Evolutionary conservation across 176 grass and related monocot genomes (phyloP).

Genomic region (Pharus latifolius): DNA sequence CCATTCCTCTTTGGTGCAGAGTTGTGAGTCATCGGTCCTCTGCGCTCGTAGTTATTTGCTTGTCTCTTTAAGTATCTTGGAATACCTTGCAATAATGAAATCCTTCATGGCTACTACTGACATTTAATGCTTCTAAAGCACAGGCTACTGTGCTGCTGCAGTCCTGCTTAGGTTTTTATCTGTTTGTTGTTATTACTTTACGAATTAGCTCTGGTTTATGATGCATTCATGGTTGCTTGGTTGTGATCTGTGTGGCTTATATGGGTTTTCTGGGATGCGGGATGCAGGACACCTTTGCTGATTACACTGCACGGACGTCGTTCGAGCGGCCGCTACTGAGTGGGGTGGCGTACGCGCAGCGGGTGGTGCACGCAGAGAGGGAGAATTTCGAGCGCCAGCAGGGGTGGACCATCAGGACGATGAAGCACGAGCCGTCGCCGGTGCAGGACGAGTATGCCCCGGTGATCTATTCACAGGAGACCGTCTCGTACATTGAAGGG

Average conservation of each 20-base stretch:
- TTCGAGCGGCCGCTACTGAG: slow-evolving; percentile 88
- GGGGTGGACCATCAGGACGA: slow-evolving; percentile 90
- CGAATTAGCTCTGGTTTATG: background rate
- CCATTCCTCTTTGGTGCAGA: background rate
- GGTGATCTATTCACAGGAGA: slow-evolving; percentile 93
- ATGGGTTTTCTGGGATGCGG: background rate
- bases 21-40: background rate
- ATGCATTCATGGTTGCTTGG: background rate
- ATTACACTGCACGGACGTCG: slow-evolving; percentile 70
- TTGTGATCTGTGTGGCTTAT: background rate
- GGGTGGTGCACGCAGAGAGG: slow-evolving; percentile 64
- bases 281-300: slow-evolving; percentile 68
- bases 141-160: background rate
- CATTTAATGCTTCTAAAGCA: too few species aligned
- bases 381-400: slow-evolving; percentile 67
- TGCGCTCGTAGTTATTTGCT: slow-evolving; percentile 5
- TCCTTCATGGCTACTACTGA: background rate
- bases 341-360: slow-evolving; percentile 84
- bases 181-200: background rate
- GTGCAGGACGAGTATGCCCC: slow-evolving; percentile 85
- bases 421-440: slow-evolving; percentile 85
- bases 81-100: background rate
- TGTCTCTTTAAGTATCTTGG: background rate
- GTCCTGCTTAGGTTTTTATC: background rate
- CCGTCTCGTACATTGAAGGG: slow-evolving; percentile 89